phyloP scores from a whole-genome alignment of 179 eudicot genomes.

The Beta macrorhiza region DNA sequence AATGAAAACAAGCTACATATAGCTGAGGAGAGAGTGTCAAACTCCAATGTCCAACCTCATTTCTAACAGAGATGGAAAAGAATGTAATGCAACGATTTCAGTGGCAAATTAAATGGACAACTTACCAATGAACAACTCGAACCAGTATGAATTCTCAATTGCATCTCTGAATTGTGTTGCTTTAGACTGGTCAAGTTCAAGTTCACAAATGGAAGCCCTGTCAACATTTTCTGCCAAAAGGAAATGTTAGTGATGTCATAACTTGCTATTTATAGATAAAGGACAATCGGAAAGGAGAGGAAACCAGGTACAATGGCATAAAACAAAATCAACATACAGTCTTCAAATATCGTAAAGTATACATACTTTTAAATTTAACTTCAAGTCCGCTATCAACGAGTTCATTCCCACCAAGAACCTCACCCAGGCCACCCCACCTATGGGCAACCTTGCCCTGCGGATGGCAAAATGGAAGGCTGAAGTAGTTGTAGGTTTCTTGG shows the following conservation, averaged over 20 bases:
- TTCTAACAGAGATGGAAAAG: background rate
- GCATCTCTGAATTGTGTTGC: slow-evolving; percentile 77
- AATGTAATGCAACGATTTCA: background rate
- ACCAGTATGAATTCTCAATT: slow-evolving; percentile 80
- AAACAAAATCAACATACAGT: background rate
- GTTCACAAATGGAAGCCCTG: slow-evolving; percentile 57
- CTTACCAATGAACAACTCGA: slow-evolving; percentile 84
- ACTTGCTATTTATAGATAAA: background rate
- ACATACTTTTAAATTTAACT: slow-evolving; percentile 70
- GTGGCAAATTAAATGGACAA: background rate
- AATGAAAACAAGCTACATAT: background rate
- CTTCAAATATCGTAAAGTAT: slow-evolving; percentile 20
- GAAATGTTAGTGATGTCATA: background rate
- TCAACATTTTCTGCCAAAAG: slow-evolving; percentile 60
- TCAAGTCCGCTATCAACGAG: slow-evolving; percentile 83
- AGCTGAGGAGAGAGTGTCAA: background rate
- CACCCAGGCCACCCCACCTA: slow-evolving; percentile 98
- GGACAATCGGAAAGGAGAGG: background rate
- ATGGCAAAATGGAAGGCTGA: slow-evolving; percentile 87
- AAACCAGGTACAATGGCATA: background rate
- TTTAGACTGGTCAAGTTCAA: slow-evolving; percentile 66
- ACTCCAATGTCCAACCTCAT: background rate
- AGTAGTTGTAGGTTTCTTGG: slow-evolving; percentile 93
- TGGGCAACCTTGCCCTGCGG: slow-evolving; percentile 56
- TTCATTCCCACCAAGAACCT: slow-evolving; percentile 95